Percentiles rank a stretch among this genome's conserved stretches.
These are phyloP conservation scores for Houttuynia cordata DNA, from an alignment of 164 flowering plant species.

Conservation along the genomic window DNA sequence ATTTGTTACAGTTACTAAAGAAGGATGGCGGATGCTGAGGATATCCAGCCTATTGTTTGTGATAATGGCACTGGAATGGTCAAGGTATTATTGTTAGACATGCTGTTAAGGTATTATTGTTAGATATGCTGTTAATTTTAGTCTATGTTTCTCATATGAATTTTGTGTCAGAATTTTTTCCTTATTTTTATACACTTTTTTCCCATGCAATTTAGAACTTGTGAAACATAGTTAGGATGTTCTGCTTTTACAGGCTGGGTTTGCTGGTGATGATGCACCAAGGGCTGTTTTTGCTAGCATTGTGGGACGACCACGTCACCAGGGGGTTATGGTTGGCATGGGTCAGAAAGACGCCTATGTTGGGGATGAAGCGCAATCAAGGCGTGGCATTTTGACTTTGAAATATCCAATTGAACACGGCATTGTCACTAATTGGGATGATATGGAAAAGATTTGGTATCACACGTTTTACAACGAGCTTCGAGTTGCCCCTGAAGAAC, in stretches of 20 bases:
- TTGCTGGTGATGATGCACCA: conserved; percentile 77
- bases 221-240: too few relatives aligned
- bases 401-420: conserved; percentile 69
- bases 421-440: conserved; percentile 50
- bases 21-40: conserved; percentile 49
- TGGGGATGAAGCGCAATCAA: conserved; percentile 71
- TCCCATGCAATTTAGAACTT: conserved; percentile 1
- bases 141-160: too few relatives aligned
- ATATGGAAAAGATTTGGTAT: too few relatives aligned
- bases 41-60: conserved; percentile 56
- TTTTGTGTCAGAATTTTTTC: too few relatives aligned
- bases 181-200: too few relatives aligned
- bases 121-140: too few relatives aligned
- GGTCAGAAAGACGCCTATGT: conserved; percentile 31
- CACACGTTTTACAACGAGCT: too few relatives aligned
- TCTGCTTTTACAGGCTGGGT: conserved; percentile 39
- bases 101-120: too few relatives aligned
- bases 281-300: conserved; percentile 64
- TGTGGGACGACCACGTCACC: conserved; percentile 62
- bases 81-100: not conserved
- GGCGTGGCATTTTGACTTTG: too few relatives aligned
- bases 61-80: conserved; percentile 75
- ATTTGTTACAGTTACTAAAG: too few relatives aligned
- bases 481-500: conserved; percentile 23
- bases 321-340: conserved; percentile 72